Evolutionary conservation across 805 yeast species (phyloP).

Genomic region (Saturnispora besseyi): DNA sequence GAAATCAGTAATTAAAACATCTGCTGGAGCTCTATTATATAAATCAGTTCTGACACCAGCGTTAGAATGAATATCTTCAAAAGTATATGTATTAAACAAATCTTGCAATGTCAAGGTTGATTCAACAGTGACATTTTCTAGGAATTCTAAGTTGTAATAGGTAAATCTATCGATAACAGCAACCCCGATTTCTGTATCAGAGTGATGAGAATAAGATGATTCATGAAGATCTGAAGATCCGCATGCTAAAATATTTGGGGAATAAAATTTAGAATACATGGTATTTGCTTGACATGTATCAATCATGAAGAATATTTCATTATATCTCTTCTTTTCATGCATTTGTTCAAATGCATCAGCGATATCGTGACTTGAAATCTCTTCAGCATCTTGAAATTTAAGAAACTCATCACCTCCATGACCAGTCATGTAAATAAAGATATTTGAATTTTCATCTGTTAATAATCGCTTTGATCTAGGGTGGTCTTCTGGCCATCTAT

Average conservation of each 20-base stretch:
- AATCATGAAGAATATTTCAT: conserved; percentile 93
- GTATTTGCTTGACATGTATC: conserved; percentile 99
- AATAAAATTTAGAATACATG: conserved; percentile 85
- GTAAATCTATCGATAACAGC: conserved; percentile 97
- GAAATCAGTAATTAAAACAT: conserved; percentile 82
- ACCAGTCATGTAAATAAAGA: conserved; percentile 92
- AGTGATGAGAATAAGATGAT: conserved; percentile 89
- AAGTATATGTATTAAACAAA: conserved; percentile 74
- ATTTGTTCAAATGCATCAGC: conserved; percentile 97
- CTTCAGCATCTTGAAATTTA: conserved; percentile 98
- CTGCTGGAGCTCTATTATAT: conserved; percentile 52
- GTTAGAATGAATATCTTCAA: conserved; percentile 78
- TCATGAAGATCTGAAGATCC: conserved; percentile 87
- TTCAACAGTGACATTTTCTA: conserved; percentile 69
- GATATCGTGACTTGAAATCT: conserved; percentile 86
- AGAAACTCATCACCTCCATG: conserved; percentile 98
- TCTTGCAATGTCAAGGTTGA: conserved; percentile 73
- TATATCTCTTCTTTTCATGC: conserved; percentile 92
- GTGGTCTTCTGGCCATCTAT: conserved; percentile 90
- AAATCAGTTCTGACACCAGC: conserved; percentile 89
- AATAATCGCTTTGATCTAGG: conserved; percentile 85
- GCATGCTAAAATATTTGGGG: conserved; percentile 87
- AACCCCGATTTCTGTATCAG: conserved; percentile 92
- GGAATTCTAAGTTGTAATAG: conserved; percentile 77
- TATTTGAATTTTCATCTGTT: conserved; percentile 91